Conservation (phyloP, 768 basidiomycete species). For the Hebeloma cylindrosporum region DNA sequence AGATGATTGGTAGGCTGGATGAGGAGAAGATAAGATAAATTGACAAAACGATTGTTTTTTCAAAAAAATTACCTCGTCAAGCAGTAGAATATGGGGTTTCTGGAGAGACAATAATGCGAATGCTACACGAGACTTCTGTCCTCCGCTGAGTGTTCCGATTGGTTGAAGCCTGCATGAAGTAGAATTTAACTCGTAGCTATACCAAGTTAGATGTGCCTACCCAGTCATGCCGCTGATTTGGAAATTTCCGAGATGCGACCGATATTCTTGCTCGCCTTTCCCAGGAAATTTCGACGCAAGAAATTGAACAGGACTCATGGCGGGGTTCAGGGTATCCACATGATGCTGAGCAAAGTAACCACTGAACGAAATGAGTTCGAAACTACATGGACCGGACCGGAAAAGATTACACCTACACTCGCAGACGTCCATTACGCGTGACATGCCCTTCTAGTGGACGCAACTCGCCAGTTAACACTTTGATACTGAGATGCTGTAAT, state of each 20-base stretch:
- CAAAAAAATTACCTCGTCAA: constrained; percentile 95
- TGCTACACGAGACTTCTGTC: constrained; percentile 94
- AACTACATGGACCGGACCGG: not conserved
- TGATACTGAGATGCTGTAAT: constrained; percentile 60
- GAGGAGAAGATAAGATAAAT: constrained; percentile 7
- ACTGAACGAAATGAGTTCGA: constrained; percentile 37
- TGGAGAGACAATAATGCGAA: constrained; percentile 86
- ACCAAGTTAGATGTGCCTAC: too few species aligned
- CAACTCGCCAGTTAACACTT: constrained; percentile 84
- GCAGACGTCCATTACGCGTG: constrained; percentile 86
- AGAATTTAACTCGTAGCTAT: constrained; percentile 3
- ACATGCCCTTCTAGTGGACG: constrained; percentile 76
- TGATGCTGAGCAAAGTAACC: constrained; percentile 96
- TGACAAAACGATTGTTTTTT: too few species aligned
- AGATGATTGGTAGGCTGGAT: constrained; percentile 88
- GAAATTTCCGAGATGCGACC: constrained; percentile 93
- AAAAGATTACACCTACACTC: constrained; percentile 58
- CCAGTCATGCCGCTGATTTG: constrained; percentile 97
- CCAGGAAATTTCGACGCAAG: constrained; percentile 91
- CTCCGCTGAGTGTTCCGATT: constrained; percentile 91
- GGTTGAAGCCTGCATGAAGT: constrained; percentile 60
- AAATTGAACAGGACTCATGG: constrained; percentile 92
- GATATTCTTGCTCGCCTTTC: constrained; percentile 93
- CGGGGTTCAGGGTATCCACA: constrained; percentile 84
- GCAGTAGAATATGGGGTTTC: constrained; percentile 86